Evolutionary conservation across 2,329 filamentous ascomycete genomes (phyloP).

Genomic region (Tolypocladium tropicale): DNA sequence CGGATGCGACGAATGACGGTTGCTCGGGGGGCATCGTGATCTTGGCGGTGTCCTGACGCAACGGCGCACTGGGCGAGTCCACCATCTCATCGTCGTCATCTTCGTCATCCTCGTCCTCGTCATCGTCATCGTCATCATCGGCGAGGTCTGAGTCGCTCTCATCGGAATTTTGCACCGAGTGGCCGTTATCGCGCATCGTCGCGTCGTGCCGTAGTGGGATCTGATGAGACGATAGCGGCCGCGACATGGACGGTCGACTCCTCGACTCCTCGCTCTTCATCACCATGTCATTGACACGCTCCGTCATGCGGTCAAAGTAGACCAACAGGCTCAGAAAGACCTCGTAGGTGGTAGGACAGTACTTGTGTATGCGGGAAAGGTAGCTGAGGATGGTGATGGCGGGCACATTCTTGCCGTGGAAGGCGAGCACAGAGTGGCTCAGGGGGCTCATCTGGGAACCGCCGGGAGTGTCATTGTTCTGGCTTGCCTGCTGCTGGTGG

Average conservation of each 20-base stretch:
- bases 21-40: conserved; percentile 13
- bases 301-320: conserved; percentile 98
- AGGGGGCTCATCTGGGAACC: conserved; percentile 52
- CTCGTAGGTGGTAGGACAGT: conserved; percentile 96
- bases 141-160: conserved; percentile 41
- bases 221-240: conserved; percentile 3
- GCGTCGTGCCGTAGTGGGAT: conserved; percentile 14
- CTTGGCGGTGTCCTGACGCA: conserved; percentile 11
- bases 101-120: conserved; percentile 33
- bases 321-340: conserved; percentile 92
- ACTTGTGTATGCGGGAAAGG: conserved; percentile 91
- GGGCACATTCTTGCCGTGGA: conserved; percentile 96
- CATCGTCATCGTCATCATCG: conserved; percentile 33
- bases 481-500: conserved; percentile 46
- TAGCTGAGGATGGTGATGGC: conserved; percentile 97
- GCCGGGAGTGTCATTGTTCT: conserved; percentile 30
- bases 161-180: conserved; percentile 20
- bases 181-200: conserved; percentile 16
- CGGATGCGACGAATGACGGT: conserved; percentile 16
- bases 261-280: conserved; percentile 53
- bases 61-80: conserved; percentile 15
- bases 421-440: conserved; percentile 69
- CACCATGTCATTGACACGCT: conserved; percentile 77
- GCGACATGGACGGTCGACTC: conserved; percentile 12
- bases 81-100: conserved; percentile 22